Evolutionary conservation across 139 green algal genomes (phyloP).

Genomic region (Micromonas pusilla): DNA sequence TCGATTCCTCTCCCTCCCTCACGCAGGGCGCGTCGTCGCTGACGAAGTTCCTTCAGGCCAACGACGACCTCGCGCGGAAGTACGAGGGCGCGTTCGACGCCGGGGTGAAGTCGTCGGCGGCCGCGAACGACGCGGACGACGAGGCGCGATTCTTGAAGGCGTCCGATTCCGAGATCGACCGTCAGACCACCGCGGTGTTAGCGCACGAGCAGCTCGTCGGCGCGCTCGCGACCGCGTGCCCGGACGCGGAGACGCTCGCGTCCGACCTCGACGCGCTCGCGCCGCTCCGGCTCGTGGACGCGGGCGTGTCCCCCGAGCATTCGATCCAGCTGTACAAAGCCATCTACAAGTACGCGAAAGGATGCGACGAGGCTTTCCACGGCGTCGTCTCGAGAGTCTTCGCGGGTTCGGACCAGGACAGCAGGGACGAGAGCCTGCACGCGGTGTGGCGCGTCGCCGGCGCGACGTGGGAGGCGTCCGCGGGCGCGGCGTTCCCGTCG

Average conservation of each 20-base stretch:
- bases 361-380: not conserved
- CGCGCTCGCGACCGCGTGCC: not conserved
- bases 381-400: not conserved
- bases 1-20: no score
- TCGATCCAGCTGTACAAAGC: not conserved
- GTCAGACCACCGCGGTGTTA: not conserved
- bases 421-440: not conserved
- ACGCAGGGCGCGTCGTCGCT: not conserved
- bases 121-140: no score
- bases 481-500: not conserved
- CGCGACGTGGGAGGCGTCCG: not conserved
- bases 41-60: not conserved
- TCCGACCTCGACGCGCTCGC: not conserved
- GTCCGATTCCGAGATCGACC: not conserved
- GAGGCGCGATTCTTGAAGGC: not conserved
- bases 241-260: not conserved
- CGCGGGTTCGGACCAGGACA: not conserved
- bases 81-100: no score
- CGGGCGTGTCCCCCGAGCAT: not conserved
- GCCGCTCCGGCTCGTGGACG: not conserved
- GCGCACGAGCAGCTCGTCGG: not conserved
- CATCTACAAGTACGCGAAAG: not conserved
- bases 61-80: not conserved
- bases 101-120: no score
- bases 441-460: not conserved